phyloP scores from a whole-genome alignment of 2,329 filamentous ascomycete species.

The Dactylellina cionopaga region DNA sequence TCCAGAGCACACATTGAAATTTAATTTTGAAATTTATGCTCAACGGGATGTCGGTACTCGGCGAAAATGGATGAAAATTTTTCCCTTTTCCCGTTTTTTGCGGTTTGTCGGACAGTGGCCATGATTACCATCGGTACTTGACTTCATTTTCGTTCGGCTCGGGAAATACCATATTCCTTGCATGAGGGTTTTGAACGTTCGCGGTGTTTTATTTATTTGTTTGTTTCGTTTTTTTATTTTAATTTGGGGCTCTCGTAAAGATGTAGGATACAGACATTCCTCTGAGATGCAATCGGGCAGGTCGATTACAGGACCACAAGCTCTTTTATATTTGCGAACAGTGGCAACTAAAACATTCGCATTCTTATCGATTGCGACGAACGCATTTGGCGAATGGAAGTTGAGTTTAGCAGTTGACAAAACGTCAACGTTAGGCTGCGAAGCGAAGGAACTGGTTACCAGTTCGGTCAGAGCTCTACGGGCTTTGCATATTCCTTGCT shows the following conservation, averaged over 20 bases:
- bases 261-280: slow-evolving; percentile 33
- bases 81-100: slow-evolving; percentile 9
- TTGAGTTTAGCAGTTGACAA: slow-evolving; percentile 29
- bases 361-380: slow-evolving; percentile 46
- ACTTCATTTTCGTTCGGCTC: neutral
- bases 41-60: slow-evolving; percentile 25
- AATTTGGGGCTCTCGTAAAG: slow-evolving; percentile 14
- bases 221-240: too few species aligned
- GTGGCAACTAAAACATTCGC: slow-evolving; percentile 31
- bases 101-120: slow-evolving; percentile 7
- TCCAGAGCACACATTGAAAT: too few species aligned
- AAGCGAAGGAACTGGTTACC: slow-evolving; percentile 33
- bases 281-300: slow-evolving; percentile 45
- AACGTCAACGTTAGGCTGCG: slow-evolving; percentile 36
- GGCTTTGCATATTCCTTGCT: slow-evolving; percentile 22
- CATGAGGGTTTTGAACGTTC: neutral
- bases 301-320: slow-evolving; percentile 2
- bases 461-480: slow-evolving; percentile 1
- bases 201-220: neutral
- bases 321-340: slow-evolving; percentile 39
- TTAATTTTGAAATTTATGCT: too few species aligned
- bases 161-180: too few species aligned
- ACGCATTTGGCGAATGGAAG: slow-evolving; percentile 42
- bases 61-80: slow-evolving; percentile 44
- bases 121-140: slow-evolving; percentile 6